Evolutionary conservation across 768 basidiomycete genomes (phyloP).

Genomic region (Piloderma croceum): DNA sequence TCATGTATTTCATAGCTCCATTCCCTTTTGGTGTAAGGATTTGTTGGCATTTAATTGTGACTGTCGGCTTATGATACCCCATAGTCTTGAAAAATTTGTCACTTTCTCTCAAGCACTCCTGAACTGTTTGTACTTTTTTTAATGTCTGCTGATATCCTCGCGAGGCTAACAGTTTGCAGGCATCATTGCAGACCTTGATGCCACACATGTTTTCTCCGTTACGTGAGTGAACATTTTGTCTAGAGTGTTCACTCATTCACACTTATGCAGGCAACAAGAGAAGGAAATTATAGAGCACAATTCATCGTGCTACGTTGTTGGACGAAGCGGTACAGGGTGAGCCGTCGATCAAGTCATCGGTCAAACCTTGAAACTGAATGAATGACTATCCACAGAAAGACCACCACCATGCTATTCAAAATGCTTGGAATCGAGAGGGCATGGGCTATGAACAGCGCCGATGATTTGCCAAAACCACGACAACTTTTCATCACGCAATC

Average conservation of each 20-base stretch:
- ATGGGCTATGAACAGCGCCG: slow-evolving; percentile 36
- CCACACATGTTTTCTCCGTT: slow-evolving; percentile 25
- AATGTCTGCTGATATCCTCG: not conserved
- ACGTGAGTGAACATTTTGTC: slow-evolving; percentile 26
- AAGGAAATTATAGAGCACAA: slow-evolving; percentile 54
- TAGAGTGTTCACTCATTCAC: too few species aligned
- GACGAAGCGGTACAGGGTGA: slow-evolving; percentile 71
- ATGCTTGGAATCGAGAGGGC: slow-evolving; percentile 64
- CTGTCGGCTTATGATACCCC: too few species aligned
- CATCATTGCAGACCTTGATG: slow-evolving; percentile 46
- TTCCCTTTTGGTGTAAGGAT: slow-evolving; percentile 51
- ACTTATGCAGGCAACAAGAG: slow-evolving; percentile 40
- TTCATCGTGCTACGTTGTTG: slow-evolving; percentile 59
- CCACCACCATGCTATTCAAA: slow-evolving; percentile 72
- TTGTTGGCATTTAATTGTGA: too few species aligned
- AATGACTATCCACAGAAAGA: slow-evolving; percentile 63
- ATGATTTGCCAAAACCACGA: slow-evolving; percentile 40
- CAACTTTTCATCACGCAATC: slow-evolving; percentile 76
- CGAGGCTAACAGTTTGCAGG: slow-evolving; percentile 27
- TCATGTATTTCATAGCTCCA: slow-evolving; percentile 38
- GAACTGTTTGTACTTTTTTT: slow-evolving; percentile 23
- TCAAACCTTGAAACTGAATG: too few species aligned
- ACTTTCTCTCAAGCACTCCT: slow-evolving; percentile 35
- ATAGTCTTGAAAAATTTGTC: slow-evolving; percentile 44
- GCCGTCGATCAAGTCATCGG: too few species aligned